Base-by-base conservation (phyloP, 176 grass and related monocot genomes). In the Pontederia crassipes region DNA sequence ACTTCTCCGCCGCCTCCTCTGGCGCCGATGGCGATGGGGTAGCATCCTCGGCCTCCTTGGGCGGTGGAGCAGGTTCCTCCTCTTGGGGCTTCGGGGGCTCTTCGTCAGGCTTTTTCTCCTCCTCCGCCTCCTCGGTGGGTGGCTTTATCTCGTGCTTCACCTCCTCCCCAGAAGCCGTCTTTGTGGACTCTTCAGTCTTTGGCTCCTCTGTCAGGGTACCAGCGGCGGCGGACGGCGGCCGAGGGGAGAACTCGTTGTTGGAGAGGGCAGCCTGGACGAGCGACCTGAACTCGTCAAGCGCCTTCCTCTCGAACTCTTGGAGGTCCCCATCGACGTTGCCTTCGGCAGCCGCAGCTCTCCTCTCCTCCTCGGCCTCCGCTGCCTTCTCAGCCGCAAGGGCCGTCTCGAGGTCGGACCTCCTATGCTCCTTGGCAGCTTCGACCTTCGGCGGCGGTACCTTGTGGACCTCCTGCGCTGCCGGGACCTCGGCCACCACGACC, bases 261-360 rank as follows among this genome's bases (percentile, higher is more conserved):
- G 73, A 73, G 66, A 89, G 81, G 24, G 85, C 85, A 11, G 74
- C 53, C 13, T 74, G 77, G 52, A 89, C 74, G 35, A 84, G 85
- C 18, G 77, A 62, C 77, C 84, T 84, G 74, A 89, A 71, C 78
- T 89, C 70, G 16, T 72, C 74, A 17, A 89, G 81, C 49, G 81
- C 86, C 62, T 66, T 89, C 12, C 6, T 78, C 58, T 89, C 74
- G 5, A 67, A 78, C 70, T 84, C 81, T 7, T 72, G 66, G 48
- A 89, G 78, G 9, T 81, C 81, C 27, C 81, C 60, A 4, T 78
- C 81, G 12, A 75, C 57, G 62, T 81, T 89, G 49, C 77, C 84
- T 81, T 89, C 81, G 71, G 84, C 81, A 17, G 62, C 48, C 11
- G 28, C 62, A 12, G 62, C 62, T 50, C 32, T 40, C 32, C 32